Evolutionary conservation across 805 yeast genomes (phyloP), one percentile per base, ranked within the genome.

Genomic region (Spathaspora arborariae): DNA sequence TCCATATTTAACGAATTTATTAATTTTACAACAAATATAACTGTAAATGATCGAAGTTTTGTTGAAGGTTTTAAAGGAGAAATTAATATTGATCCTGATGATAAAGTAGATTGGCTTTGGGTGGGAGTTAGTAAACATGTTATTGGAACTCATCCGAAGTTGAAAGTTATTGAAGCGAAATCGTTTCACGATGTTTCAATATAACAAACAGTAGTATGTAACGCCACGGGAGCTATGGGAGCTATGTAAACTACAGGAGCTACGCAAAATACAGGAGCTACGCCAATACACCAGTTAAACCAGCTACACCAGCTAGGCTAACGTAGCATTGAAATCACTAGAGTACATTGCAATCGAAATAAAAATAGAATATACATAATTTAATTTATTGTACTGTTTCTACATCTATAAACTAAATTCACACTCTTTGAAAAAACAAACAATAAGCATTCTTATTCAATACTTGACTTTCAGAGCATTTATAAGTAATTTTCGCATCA

Each of bases 1-100:
- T 84, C 97, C 0, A 90, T 92, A 11, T 81, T 87, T 56, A 88
- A 84, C 52, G 99, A 92, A 65, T 91, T 86, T 57, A 76, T 85
- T 37, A 80, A 82, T 46, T 91, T 80, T 62, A 79, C 91, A 7
- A 82, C 88, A 13, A 82, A 84, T 44, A 81, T 88, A 26, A 90
- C 90, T 39, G 80, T 88, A 38, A 85, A 87, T 52, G 98, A 92
- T 61, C 73, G 96, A 49, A 74, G 73, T 41, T 94, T 92, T 59
- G 88, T 92, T 20, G 96, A 90, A 52, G 81, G 81, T 11, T 92
- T 88, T 62, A 71, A 76, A 45, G 86, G 88, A 0, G 82, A 78
- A 51, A 73, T 88, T 15, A 74, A 70, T 37, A 65, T 86, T n/a
- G 61, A 63, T 40, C 49, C 62, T 4, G 62, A 68, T 11, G 63